These are phyloP conservation scores for Neospora caninum DNA, from an alignment of 169 alveolate species.

Conservation along the genomic window DNA sequence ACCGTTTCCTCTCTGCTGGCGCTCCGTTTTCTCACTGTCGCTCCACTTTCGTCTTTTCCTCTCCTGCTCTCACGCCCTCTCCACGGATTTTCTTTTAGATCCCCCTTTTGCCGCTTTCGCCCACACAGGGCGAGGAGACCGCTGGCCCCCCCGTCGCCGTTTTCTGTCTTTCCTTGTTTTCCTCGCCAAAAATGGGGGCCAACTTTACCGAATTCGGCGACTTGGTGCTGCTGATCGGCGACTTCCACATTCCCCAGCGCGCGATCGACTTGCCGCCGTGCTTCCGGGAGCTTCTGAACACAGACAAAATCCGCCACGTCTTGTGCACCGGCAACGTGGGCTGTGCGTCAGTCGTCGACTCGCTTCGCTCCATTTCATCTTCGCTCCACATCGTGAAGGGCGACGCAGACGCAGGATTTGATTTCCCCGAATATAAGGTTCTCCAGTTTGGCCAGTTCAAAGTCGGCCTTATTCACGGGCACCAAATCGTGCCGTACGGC, in stretches of 20 bases:
- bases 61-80: neutral
- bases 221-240: slow-evolving; percentile 91
- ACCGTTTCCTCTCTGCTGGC: neutral
- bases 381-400: slow-evolving; percentile 92
- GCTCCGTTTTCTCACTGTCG: too few relatives aligned
- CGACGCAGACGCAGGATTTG: slow-evolving; percentile 85
- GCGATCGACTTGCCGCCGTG: slow-evolving; percentile 89
- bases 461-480: slow-evolving; percentile 95
- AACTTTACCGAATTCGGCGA: slow-evolving; percentile 72
- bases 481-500: slow-evolving; percentile 94
- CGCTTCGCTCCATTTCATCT: slow-evolving; percentile 87
- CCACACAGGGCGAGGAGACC: too few relatives aligned
- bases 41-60: neutral
- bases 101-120: neutral
- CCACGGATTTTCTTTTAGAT: neutral
- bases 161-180: neutral
- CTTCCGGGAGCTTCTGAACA: slow-evolving; percentile 88
- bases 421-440: slow-evolving; percentile 88
- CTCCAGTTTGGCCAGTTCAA: slow-evolving; percentile 88
- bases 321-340: slow-evolving; percentile 89
- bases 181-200: slow-evolving; percentile 50
- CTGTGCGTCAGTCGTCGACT: slow-evolving; percentile 85
- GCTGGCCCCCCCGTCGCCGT: neutral
- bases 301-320: slow-evolving; percentile 86
- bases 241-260: slow-evolving; percentile 92